Evolutionary conservation across 2,329 filamentous ascomycete species (phyloP).

Genomic region (Shiraia sp.): DNA sequence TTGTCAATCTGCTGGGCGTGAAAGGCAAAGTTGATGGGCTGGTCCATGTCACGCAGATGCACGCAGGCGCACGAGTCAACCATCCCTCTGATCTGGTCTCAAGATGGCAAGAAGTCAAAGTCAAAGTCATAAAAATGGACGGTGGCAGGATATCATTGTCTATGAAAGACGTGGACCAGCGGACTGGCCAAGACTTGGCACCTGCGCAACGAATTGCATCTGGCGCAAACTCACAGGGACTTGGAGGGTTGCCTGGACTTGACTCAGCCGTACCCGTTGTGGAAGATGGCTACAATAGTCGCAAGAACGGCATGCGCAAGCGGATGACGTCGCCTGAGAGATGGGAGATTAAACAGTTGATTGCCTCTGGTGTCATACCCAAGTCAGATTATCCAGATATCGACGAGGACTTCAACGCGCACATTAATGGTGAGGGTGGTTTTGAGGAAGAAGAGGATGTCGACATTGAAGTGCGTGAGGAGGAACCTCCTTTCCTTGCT

Average conservation of each 20-base stretch:
- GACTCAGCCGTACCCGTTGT: constrained; percentile 64
- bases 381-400: constrained; percentile 93
- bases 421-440: constrained; percentile 80
- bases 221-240: constrained; percentile 83
- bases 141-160: constrained; percentile 81
- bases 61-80: constrained; percentile 82
- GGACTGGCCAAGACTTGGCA: constrained; percentile 79
- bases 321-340: constrained; percentile 94
- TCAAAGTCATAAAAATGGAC: constrained; percentile 89
- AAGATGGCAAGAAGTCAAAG: constrained; percentile 81
- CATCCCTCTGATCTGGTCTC: constrained; percentile 88
- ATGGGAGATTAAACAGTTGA: constrained; percentile 97
- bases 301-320: constrained; percentile 68
- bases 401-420: constrained; percentile 90
- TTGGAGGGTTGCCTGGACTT: constrained; percentile 63
- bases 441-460: constrained; percentile 95
- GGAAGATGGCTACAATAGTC: constrained; percentile 59
- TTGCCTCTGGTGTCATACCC: constrained; percentile 91
- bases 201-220: constrained; percentile 69
- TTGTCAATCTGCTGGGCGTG: constrained; percentile 88
- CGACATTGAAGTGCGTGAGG: constrained; percentile 94
- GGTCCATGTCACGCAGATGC: constrained; percentile 89
- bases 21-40: constrained; percentile 88
- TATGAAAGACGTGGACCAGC: constrained; percentile 97
- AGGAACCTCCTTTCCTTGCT: constrained; percentile 93